These are phyloP conservation scores for Citrus glauca DNA, from an alignment of 345 rosid species.

Conservation along the genomic window DNA sequence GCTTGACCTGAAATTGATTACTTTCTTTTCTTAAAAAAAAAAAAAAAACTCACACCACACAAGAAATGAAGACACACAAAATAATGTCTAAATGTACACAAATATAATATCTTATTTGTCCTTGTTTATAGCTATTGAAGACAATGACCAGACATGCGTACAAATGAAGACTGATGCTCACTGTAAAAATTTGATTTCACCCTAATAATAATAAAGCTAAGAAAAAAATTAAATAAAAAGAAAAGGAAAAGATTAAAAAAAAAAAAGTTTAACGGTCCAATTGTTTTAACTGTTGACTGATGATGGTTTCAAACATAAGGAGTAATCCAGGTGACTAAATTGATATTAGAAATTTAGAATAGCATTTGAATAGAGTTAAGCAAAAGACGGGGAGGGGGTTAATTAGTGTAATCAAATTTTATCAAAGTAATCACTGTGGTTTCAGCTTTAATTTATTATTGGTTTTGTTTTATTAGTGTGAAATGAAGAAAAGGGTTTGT, in stretches of 20 bases:
- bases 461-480: not conserved
- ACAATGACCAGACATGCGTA: conserved; percentile 35
- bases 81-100: not conserved
- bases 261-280: not conserved
- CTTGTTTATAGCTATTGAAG: not conserved
- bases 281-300: not conserved
- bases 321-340: not conserved
- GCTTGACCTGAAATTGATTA: not conserved
- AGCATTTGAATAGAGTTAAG: not conserved
- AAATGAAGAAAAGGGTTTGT: not conserved
- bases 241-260: not conserved
- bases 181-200: not conserved
- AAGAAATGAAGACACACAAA: not conserved
- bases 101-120: not conserved
- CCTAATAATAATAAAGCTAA: not conserved
- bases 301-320: not conserved
- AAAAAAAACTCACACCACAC: not conserved
- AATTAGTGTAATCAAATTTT: not conserved
- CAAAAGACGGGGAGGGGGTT: not conserved
- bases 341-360: not conserved
- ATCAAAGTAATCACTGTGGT: not conserved
- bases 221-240: not conserved
- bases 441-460: not conserved
- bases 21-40: no score
- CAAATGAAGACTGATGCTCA: conserved; percentile 24